Evolutionary conservation across 768 basidiomycete genomes (phyloP).

Genomic region (Suillus fuscotomentosus): DNA sequence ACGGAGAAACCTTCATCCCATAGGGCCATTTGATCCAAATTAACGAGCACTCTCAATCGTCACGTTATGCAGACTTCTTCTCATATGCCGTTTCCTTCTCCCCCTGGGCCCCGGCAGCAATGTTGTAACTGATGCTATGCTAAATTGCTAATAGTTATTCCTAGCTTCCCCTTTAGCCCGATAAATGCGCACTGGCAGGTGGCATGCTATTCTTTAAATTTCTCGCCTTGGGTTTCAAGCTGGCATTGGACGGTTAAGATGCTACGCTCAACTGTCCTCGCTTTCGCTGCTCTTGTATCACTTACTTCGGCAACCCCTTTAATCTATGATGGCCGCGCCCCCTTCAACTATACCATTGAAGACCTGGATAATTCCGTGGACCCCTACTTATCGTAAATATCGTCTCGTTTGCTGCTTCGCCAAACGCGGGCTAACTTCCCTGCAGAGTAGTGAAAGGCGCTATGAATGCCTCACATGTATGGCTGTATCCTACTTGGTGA

Average conservation of each 20-base stretch:
- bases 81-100: not conserved
- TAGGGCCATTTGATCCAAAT: not conserved
- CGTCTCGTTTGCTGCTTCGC: not conserved
- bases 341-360: slow-evolving; percentile 38
- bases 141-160: not conserved
- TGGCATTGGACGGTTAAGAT: not conserved
- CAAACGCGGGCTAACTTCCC: not conserved
- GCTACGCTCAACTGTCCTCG: not conserved
- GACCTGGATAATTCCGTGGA: slow-evolving; percentile 47
- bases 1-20: not conserved
- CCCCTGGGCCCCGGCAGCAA: not conserved
- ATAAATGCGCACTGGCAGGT: not conserved
- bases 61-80: not conserved
- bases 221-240: not conserved
- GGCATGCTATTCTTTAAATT: not conserved
- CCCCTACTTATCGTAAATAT: slow-evolving; percentile 54
- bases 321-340: slow-evolving; percentile 56
- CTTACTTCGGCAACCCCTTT: slow-evolving; percentile 27
- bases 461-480: slow-evolving; percentile 48
- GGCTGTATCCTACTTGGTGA: slow-evolving; percentile 11
- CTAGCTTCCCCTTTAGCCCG: not conserved
- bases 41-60: not conserved
- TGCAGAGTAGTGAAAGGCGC: slow-evolving; percentile 54
- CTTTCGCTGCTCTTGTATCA: slow-evolving; percentile 2
- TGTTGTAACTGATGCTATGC: not conserved